Evolutionary conservation across 1,284 basidiomycete genomes (phyloP), one percentile per base, ranked within the genome.

Genomic region (Cryptococcus sp.): DNA sequence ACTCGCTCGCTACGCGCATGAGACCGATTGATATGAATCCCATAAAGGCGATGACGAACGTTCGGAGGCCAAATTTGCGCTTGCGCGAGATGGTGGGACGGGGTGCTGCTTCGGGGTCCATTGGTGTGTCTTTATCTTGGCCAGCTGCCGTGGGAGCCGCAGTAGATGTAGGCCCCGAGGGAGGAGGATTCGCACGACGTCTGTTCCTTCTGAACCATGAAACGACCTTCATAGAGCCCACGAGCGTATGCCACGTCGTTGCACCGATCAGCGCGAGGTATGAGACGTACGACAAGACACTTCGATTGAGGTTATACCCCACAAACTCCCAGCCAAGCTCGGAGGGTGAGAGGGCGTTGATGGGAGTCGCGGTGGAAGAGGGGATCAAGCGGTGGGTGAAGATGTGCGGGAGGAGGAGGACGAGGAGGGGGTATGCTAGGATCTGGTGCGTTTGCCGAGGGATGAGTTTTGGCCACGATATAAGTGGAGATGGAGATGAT

Each of bases 321-420:
- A 73, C 73, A 55, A 72, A 77, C 42, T 76, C 72, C 61, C 70
- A 76, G 4, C 67, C 71, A 5, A 77, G 62, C 55, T 78, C 76
- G 17, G 61, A 60, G 11, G 76, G 76, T 0, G 65, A 68, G 1
- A 77, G 62, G 2, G 51, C 45, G 7, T 54, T 56, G 20, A 76
- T 75, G 6, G 75, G 70, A 27, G 69, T 55, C 5, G 27, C 16
- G 8, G 64, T 42, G 2, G 52, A 56, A 5, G 67, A 59, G 23
- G 76, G 76, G 45, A 70, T 64, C 11, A 75, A 16, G 6, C 76
- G 70, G 60, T 78, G 69, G 3, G 70, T 64, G 11, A 71, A 38
- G 25, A 73, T 62, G 50, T 74, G 73, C 11, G 54, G 30, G 23
- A 56, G 10, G 20, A 62, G 16, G 7, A 62, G 25, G 3, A 62